Evolutionary conservation across 2,329 filamentous ascomycete species (phyloP).

Genomic region (Hypoxylon sp.): DNA sequence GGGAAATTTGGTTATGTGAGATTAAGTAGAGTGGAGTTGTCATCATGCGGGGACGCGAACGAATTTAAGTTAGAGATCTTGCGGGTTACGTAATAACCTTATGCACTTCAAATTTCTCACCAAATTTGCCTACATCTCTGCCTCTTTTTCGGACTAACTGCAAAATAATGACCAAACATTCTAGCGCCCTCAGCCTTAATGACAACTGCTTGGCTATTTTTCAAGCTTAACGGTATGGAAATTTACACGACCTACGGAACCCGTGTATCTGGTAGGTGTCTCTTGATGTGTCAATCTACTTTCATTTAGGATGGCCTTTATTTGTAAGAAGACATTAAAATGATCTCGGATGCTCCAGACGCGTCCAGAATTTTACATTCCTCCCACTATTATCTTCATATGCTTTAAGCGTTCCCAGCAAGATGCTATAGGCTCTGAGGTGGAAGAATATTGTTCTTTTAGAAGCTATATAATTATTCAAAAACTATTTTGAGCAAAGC

Average conservation of each 20-base stretch:
- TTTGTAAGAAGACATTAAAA: not conserved
- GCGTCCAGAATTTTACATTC: not conserved
- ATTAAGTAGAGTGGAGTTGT: not conserved
- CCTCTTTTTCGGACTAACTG: too few species aligned
- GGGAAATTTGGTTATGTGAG: conserved; percentile 6
- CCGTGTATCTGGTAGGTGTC: too few species aligned
- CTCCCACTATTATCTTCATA: not conserved
- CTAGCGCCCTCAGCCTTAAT: too few species aligned
- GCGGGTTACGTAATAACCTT: not conserved
- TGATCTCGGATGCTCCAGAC: not conserved
- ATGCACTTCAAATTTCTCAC: too few species aligned
- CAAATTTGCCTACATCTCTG: too few species aligned
- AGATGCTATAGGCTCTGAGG: too few species aligned
- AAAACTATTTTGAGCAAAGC: conserved; percentile 1
- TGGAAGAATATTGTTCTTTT: not conserved
- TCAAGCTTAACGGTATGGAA: too few species aligned
- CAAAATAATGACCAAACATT: too few species aligned
- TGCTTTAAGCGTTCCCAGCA: not conserved
- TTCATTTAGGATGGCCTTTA: too few species aligned
- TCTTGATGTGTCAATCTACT: too few species aligned
- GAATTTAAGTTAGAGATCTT: not conserved
- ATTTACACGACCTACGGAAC: too few species aligned
- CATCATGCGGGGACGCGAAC: conserved; percentile 12
- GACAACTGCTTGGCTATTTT: too few species aligned
- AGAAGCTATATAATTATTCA: conserved; percentile 17